Evolutionary conservation across 306 rosid genomes (phyloP).

Genomic region (Pachyrhizus erosus): DNA sequence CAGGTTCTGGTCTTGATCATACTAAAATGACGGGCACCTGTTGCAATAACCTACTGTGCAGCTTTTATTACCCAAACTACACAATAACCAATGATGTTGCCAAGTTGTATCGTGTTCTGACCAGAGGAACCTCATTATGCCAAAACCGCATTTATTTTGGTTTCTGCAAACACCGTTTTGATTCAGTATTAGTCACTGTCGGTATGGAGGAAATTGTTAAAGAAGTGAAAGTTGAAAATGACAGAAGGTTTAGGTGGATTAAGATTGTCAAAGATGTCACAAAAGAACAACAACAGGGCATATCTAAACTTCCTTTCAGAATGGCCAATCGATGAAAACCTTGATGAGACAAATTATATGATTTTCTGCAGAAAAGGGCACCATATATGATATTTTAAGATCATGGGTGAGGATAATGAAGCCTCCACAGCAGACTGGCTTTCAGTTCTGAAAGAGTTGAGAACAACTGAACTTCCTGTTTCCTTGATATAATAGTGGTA

Average conservation of each 20-base stretch:
- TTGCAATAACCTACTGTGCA: slow-evolving; percentile 39
- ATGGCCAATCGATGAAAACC: slow-evolving; percentile 81
- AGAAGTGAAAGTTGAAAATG: slow-evolving; percentile 40
- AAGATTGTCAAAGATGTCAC: slow-evolving; percentile 55
- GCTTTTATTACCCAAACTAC: slow-evolving; percentile 44
- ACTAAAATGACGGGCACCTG: slow-evolving; percentile 49
- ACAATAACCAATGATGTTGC: slow-evolving; percentile 33
- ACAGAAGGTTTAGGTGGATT: slow-evolving; percentile 61
- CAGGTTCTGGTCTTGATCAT: neutral
- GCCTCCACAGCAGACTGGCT: slow-evolving; percentile 95
- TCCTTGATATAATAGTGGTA: neutral
- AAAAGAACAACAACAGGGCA: slow-evolving; percentile 62
- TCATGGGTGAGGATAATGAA: slow-evolving; percentile 84
- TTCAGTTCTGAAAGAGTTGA: slow-evolving; percentile 74
- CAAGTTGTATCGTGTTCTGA: slow-evolving; percentile 31
- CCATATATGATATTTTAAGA: slow-evolving; percentile 57
- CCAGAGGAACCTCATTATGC: slow-evolving; percentile 2
- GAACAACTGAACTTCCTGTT: slow-evolving; percentile 62
- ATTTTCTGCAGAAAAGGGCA: slow-evolving; percentile 60
- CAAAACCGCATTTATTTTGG: slow-evolving; percentile 35
- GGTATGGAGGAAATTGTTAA: slow-evolving; percentile 44
- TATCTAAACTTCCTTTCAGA: slow-evolving; percentile 64
- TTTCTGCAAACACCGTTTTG: slow-evolving; percentile 41
- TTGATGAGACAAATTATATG: slow-evolving; percentile 87
- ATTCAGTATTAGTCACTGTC: slow-evolving; percentile 33